Evolutionary conservation across 1,284 basidiomycete species (phyloP), one percentile per base, ranked within the genome.

Genomic region (Trichosporon inkin): DNA sequence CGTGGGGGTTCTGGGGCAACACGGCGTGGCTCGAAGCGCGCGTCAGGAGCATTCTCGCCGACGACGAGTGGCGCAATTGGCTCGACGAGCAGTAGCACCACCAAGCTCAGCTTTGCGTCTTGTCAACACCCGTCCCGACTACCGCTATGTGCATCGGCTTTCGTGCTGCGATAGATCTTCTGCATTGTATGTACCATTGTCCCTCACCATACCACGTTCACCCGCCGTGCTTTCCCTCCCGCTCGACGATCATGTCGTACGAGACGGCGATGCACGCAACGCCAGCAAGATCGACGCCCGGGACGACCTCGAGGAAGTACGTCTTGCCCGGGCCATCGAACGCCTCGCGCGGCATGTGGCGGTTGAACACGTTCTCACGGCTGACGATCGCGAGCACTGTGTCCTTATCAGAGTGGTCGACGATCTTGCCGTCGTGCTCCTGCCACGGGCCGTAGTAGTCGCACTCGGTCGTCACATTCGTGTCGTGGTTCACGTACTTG

Each of bases 1-100:
- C 24, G 6, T 64, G 63, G 63, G 63, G 63, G 0, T 64, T 62
- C 49, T 64, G 63, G 63, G 63, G 63, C 4, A 64, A 64, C 34
- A 60, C 57, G 3, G 53, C 34, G 20, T 64, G 63, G 63, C 58
- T 64, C 16, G 55, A 57, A 55, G 60, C 60, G 35, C 55, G 63
- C 22, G 58, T 59, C n/a, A 37, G 63, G 22, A 2, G 13, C 8
- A 56, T 64, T 10, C 56, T 64, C 6, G 55, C 57, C 7, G 63
- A 64, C 14, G 22, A 34, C 14, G 57, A 49, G 17, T 64, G 63
- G 63, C n/a, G 53, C 14, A 10, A 14, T 14, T 62, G 63, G 63
- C 13, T 64, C 6, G 55, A 53, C 20, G 19, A 41, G 22, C 49
- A 60, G 49, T 49, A 28, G 14, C 44, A 2, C 10, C 10, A 4